Percentiles rank a stretch among this genome's conserved stretches.
Evolutionary conservation across 2,329 filamentous ascomycete genomes (phyloP).

Genomic region (Xylaria sp.): DNA sequence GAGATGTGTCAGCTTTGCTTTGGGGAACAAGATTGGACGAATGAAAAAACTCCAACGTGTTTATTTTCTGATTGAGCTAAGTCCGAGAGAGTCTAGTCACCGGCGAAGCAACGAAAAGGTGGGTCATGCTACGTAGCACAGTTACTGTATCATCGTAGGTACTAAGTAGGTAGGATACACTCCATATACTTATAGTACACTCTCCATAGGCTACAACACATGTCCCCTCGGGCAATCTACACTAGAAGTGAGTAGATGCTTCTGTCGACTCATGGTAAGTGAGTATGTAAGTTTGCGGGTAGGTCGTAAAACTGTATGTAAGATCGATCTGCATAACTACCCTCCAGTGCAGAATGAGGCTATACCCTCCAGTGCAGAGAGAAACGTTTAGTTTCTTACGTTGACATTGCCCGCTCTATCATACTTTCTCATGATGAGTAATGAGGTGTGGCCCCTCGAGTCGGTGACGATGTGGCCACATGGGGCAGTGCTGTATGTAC

Average conservation of each 20-base stretch:
- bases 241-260: neutral
- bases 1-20: slow-evolving; percentile 29
- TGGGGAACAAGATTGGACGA: slow-evolving; percentile 14
- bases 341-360: slow-evolving; percentile 9
- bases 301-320: neutral
- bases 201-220: neutral
- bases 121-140: slow-evolving; percentile 34
- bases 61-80: slow-evolving; percentile 32
- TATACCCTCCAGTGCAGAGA: slow-evolving; percentile 19
- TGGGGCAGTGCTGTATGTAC: slow-evolving; percentile 16
- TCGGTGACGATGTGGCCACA: slow-evolving; percentile 8
- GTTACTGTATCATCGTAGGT: neutral
- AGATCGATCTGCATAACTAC: slow-evolving; percentile 8
- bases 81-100: slow-evolving; percentile 24
- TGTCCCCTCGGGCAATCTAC: neutral
- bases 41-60: slow-evolving; percentile 8
- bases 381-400: slow-evolving; percentile 18
- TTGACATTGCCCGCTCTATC: slow-evolving; percentile 17
- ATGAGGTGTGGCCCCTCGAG: neutral
- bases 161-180: neutral
- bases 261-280: neutral
- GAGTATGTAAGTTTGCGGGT: neutral
- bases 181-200: neutral
- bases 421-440: slow-evolving; percentile 29
- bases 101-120: slow-evolving; percentile 20